A percentile compares a stretch with the other conserved stretches of the same genome.
These are phyloP conservation scores for Diplosphaera chodatii DNA, from an alignment of 139 green algal genomes.

Conservation along the genomic window DNA sequence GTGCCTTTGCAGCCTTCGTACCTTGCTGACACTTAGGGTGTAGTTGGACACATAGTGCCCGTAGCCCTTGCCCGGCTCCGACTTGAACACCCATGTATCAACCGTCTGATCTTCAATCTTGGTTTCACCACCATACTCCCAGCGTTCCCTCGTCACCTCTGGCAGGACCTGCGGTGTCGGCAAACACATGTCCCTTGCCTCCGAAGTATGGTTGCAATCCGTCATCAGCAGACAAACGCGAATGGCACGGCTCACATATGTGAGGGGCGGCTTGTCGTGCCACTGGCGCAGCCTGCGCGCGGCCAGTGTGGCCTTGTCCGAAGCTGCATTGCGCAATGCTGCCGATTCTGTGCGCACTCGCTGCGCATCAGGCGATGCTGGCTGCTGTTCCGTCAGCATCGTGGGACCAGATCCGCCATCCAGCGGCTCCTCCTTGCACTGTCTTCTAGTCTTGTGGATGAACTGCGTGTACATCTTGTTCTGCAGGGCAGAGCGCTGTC, in stretches of 20 bases:
- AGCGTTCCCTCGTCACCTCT: constrained; percentile 26
- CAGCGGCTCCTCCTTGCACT: not conserved
- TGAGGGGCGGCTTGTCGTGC: not conserved
- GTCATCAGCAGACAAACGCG: no score
- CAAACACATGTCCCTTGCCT: no score
- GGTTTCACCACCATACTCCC: constrained; percentile 27
- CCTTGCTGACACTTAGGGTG: constrained; percentile 24
- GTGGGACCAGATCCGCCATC: not conserved
- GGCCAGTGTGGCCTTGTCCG: no score
- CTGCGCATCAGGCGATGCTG: not conserved
- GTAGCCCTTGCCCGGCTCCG: constrained; percentile 17
- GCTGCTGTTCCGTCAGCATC: not conserved
- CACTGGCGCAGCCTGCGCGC: not conserved
- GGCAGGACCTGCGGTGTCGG: constrained; percentile 26
- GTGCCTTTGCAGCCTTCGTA: not conserved
- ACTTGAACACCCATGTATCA: constrained; percentile 21
- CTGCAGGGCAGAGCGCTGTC: not conserved
- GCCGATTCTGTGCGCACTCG: not conserved
- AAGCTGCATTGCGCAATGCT: not conserved
- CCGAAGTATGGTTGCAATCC: no score
- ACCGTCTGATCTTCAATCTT: constrained; percentile 9
- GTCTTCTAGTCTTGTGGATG: not conserved
- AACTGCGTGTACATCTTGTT: constrained; percentile 1
- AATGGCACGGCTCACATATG: not conserved
- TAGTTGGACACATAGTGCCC: constrained; percentile 18